phyloP scores from a whole-genome alignment of 169 alveolate species.

The Plasmodium vinckei region DNA sequence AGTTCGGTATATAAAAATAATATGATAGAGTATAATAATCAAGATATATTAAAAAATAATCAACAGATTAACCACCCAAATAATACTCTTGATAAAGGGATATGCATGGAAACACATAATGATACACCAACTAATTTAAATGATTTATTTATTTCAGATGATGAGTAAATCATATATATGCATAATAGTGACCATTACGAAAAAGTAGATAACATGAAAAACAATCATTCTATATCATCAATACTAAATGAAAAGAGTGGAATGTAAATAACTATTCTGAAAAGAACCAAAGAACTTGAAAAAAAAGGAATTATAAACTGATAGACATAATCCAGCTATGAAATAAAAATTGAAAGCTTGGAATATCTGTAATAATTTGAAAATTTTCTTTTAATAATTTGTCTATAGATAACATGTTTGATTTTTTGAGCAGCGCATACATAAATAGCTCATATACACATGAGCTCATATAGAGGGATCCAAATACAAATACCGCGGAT shows the following conservation, averaged over 20 bases:
- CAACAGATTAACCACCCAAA: neutral
- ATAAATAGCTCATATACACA: too few relatives aligned
- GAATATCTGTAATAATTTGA: too few relatives aligned
- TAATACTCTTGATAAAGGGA: constrained; percentile 1
- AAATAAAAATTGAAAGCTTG: too few relatives aligned
- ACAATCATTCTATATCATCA: constrained; percentile 3
- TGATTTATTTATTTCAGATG: constrained; percentile 55
- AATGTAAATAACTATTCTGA: neutral
- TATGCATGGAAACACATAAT: neutral
- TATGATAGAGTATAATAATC: neutral
- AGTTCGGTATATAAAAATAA: neutral
- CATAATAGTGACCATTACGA: constrained; percentile 36
- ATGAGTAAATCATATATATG: constrained; percentile 71
- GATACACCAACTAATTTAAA: constrained; percentile 13
- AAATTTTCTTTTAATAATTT: too few relatives aligned
- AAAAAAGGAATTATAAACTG: constrained; percentile 10
- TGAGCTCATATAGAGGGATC: too few relatives aligned
- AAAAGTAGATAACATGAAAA: constrained; percentile 24
- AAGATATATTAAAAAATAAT: neutral
- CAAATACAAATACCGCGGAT: too few relatives aligned
- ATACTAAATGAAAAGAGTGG: neutral
- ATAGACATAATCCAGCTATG: neutral
- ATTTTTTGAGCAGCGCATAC: too few relatives aligned
- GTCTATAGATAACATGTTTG: too few relatives aligned
- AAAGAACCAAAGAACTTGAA: neutral